phyloP scores from a whole-genome alignment of 2,329 filamentous ascomycete species.

The Pseudogymnoascus sp. region DNA sequence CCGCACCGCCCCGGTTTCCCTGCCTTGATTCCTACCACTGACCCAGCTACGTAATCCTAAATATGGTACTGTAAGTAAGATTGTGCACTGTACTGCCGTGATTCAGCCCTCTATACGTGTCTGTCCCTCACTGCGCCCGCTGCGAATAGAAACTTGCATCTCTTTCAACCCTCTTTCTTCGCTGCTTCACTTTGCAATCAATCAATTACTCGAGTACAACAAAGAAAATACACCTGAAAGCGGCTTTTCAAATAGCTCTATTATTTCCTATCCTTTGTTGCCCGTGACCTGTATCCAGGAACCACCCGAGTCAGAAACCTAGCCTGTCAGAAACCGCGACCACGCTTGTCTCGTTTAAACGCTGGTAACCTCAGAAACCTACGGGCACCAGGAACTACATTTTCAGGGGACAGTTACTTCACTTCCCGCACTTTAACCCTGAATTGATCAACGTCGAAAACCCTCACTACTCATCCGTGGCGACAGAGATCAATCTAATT shows the following conservation, averaged over 20 bases:
- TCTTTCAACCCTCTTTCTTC: background rate
- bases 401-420: constrained; percentile 5
- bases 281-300: background rate
- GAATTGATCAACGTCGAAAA: constrained; percentile 3
- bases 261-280: background rate
- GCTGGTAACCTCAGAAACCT: constrained; percentile 10
- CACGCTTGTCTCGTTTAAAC: constrained; percentile 10
- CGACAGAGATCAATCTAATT: background rate
- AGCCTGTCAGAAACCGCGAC: constrained; percentile 4
- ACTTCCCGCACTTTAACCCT: constrained; percentile 2
- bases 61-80: background rate
- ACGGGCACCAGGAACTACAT: constrained; percentile 7
- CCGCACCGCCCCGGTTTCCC: background rate
- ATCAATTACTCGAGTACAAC: background rate
- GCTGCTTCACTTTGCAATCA: background rate
- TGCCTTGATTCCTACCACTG: constrained; percentile 1
- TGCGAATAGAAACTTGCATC: background rate
- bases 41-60: background rate
- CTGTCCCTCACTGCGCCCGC: background rate
- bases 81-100: background rate
- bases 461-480: background rate
- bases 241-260: background rate
- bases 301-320: constrained; percentile 6
- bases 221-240: background rate
- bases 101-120: background rate